Evolutionary conservation across 2,329 filamentous ascomycete genomes (phyloP).

Genomic region (Verruconis gallopava): DNA sequence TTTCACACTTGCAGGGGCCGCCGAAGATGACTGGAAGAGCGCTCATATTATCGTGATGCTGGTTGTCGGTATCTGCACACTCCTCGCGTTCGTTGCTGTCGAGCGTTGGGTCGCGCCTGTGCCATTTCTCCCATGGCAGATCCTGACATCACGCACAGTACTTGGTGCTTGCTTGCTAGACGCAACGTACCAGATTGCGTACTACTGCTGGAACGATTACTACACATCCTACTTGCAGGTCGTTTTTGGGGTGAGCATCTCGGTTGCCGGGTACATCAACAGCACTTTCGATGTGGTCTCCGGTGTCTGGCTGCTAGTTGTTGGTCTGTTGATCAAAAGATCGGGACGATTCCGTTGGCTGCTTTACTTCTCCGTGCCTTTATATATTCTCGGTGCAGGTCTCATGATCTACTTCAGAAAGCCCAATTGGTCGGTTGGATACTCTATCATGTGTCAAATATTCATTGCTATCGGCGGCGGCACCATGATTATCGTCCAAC

Average conservation of each 20-base stretch:
- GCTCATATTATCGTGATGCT: slow-evolving; percentile 28
- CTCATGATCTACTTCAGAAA: slow-evolving; percentile 21
- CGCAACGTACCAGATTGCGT: slow-evolving; percentile 20
- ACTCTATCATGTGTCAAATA: slow-evolving; percentile 22
- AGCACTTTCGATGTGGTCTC: slow-evolving; percentile 20
- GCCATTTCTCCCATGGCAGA: slow-evolving; percentile 30
- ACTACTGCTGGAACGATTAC: slow-evolving; percentile 26
- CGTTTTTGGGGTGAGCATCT: slow-evolving; percentile 20
- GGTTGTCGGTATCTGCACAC: slow-evolving; percentile 23
- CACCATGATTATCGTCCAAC: not conserved
- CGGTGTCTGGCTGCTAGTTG: slow-evolving; percentile 15
- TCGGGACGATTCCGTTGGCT: slow-evolving; percentile 19
- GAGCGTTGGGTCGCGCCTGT: slow-evolving; percentile 27
- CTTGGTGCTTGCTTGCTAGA: slow-evolving; percentile 39
- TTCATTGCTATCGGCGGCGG: slow-evolving; percentile 11
- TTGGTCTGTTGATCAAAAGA: slow-evolving; percentile 14
- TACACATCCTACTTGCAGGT: slow-evolving; percentile 28
- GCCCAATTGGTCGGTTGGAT: slow-evolving; percentile 18
- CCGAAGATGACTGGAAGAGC: slow-evolving; percentile 20
- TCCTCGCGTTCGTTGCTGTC: slow-evolving; percentile 25
- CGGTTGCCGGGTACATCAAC: slow-evolving; percentile 17
- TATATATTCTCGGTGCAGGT: slow-evolving; percentile 19
- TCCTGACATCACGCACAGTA: slow-evolving; percentile 38
- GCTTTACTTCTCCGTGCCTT: slow-evolving; percentile 19
- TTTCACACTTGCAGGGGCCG: slow-evolving; percentile 39